These are phyloP conservation scores for Persicaria maculosa DNA, from an alignment of 148 eudicot species.

Conservation along the genomic window DNA sequence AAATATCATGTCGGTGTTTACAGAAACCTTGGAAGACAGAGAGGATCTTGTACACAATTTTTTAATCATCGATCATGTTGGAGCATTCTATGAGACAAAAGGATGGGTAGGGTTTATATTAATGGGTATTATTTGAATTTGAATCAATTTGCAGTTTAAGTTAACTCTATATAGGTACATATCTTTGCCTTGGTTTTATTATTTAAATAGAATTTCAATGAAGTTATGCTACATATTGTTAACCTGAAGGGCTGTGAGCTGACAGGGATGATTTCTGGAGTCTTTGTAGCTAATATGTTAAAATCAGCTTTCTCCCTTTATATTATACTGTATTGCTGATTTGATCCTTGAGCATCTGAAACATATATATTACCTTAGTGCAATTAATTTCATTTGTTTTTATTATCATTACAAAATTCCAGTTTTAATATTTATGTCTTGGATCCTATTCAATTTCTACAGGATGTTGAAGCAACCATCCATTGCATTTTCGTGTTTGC, in stretches of 20 bases:
- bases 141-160: neutral
- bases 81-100: conserved; percentile 99
- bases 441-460: conserved; percentile 32
- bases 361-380: too few species aligned
- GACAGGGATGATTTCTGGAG: neutral
- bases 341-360: neutral
- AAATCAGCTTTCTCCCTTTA: neutral
- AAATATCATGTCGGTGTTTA: conserved; percentile 15
- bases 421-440: conserved; percentile 20
- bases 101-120: conserved; percentile 42
- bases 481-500: conserved; percentile 42
- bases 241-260: neutral
- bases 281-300: neutral
- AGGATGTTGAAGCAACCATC: conserved; percentile 99
- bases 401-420: too few species aligned
- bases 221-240: neutral
- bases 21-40: conserved; percentile 74
- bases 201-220: neutral
- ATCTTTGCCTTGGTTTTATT: neutral
- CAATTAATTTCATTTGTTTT: too few species aligned
- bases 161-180: neutral
- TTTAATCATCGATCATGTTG: conserved; percentile 60
- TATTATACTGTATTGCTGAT: neutral
- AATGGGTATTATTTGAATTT: neutral
- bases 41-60: conserved; percentile 97